These are phyloP conservation scores for Cymodocea nodosa DNA, from an alignment of 116 monocot species.

Conservation along the genomic window DNA sequence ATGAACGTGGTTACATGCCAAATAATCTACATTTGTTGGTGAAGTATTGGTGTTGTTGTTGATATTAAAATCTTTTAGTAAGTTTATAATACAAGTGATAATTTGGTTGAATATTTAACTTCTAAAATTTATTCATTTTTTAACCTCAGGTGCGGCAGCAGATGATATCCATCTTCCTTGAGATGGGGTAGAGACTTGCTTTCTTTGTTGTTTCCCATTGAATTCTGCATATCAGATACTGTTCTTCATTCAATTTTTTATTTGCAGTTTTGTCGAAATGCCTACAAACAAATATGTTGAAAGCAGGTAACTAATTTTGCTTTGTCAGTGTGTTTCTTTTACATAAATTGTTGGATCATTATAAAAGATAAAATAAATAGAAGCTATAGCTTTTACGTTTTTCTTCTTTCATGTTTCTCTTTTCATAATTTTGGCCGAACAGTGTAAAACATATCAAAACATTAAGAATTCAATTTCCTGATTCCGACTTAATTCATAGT, in stretches of 20 bases:
- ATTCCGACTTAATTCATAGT: too few species aligned
- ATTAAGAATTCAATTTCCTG: too few species aligned
- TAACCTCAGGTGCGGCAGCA: slow-evolving; percentile 19
- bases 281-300: slow-evolving; percentile 26
- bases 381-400: too few species aligned
- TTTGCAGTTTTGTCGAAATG: slow-evolving; percentile 20
- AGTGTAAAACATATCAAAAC: too few species aligned
- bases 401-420: too few species aligned
- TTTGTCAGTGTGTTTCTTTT: neutral
- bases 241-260: neutral
- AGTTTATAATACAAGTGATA: too few species aligned
- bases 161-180: slow-evolving; percentile 19
- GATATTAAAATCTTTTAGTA: too few species aligned
- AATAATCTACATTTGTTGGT: too few species aligned
- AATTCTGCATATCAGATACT: neutral
- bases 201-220: neutral
- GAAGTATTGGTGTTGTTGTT: too few species aligned
- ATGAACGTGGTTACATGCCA: too few species aligned
- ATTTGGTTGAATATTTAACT: neutral
- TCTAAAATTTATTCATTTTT: neutral
- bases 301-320: slow-evolving; percentile 13
- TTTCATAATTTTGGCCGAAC: too few species aligned
- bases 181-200: slow-evolving; percentile 10
- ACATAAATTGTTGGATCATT: neutral
- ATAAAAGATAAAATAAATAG: neutral